Percentiles rank a stretch among this genome's conserved stretches.
Evolutionary conservation across 1,139 yeast species (phyloP).

Genomic region (Lodderomyces orthopsilosis): DNA sequence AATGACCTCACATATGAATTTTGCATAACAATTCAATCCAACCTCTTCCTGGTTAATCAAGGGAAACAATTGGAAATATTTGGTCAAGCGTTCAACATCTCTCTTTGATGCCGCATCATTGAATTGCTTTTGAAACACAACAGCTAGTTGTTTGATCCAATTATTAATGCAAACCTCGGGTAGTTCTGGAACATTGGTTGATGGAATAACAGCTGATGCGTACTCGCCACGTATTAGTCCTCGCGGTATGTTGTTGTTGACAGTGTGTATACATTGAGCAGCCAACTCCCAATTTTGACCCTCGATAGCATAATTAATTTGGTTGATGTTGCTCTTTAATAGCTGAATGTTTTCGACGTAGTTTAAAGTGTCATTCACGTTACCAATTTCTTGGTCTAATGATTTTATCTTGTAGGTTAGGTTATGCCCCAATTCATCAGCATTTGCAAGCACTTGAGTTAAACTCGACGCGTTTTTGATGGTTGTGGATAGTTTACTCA

Average conservation of each 20-base stretch:
- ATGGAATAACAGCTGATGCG: conserved; percentile 84
- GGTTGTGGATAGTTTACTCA: conserved; percentile 38
- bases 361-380: conserved; percentile 61
- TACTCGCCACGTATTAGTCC: conserved; percentile 60
- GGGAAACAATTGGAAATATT: conserved; percentile 85
- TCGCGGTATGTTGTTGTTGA: conserved; percentile 52
- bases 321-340: conserved; percentile 61
- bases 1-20: conserved; percentile 80
- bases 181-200: conserved; percentile 80
- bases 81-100: conserved; percentile 69
- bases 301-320: conserved; percentile 67
- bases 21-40: conserved; percentile 80
- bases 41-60: conserved; percentile 66
- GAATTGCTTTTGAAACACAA: conserved; percentile 61
- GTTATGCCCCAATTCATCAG: conserved; percentile 63
- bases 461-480: conserved; percentile 45
- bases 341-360: conserved; percentile 67
- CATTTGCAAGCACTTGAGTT: conserved; percentile 50
- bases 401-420: conserved; percentile 69
- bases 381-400: conserved; percentile 67
- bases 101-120: conserved; percentile 63
- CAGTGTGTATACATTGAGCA: conserved; percentile 56
- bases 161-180: conserved; percentile 58
- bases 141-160: conserved; percentile 60
- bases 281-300: conserved; percentile 70